Conservation (phyloP, 148 eudicot genomes). For the Chenopodium quinoa region DNA sequence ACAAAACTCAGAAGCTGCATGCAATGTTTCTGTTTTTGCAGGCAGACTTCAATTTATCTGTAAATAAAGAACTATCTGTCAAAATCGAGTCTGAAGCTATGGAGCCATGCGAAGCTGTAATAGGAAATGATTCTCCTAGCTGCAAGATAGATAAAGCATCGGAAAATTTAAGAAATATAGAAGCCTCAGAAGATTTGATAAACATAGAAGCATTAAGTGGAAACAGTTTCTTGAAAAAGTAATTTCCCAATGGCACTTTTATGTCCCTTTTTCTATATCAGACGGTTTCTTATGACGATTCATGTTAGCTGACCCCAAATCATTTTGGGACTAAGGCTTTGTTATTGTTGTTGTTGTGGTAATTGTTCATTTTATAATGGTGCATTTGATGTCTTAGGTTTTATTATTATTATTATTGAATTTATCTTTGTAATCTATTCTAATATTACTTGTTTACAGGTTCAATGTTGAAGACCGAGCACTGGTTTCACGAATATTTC, state of each 20-base stretch:
- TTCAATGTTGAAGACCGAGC: constrained; percentile 69
- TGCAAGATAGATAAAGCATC: constrained; percentile 33
- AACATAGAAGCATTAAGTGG: constrained; percentile 45
- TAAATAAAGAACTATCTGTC: constrained; percentile 11
- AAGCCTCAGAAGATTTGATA: constrained; percentile 34
- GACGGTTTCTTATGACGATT: no score
- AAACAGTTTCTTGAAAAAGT: constrained; percentile 70
- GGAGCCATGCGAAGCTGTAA: constrained; percentile 17
- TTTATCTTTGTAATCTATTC: not conserved
- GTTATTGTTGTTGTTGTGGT: not conserved
- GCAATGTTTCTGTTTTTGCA: not conserved
- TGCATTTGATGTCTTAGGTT: not conserved
- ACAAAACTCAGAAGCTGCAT: not conserved
- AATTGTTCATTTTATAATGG: not conserved
- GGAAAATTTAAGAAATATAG: constrained; percentile 36
- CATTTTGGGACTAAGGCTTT: no score
- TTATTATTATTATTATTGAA: no score
- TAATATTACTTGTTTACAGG: constrained; percentile 34
- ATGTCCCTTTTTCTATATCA: not conserved
- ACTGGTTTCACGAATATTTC: constrained; percentile 75
- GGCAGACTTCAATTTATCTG: constrained; percentile 19
- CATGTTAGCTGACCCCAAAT: no score
- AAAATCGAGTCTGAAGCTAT: constrained; percentile 16
- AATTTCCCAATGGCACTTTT: constrained; percentile 18
- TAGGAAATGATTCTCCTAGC: constrained; percentile 27